Evolutionary conservation across 768 basidiomycete genomes (phyloP).

Genomic region (Lactarius evosmus): DNA sequence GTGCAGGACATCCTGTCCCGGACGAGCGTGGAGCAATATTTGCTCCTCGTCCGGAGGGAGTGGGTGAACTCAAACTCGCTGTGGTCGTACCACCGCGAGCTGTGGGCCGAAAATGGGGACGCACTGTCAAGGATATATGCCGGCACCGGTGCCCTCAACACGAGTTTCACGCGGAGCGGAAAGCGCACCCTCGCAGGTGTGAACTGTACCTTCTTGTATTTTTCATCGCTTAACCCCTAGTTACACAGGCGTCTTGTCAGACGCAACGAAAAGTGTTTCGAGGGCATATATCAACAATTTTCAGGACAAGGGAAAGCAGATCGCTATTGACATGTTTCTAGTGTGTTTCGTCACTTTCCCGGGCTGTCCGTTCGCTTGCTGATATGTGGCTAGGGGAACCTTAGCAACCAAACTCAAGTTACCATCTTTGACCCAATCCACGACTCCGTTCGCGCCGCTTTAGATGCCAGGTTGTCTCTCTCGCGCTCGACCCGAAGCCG

Average conservation of each 20-base stretch:
- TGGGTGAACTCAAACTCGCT: constrained; percentile 67
- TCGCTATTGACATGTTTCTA: constrained; percentile 93
- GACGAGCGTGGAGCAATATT: constrained; percentile 75
- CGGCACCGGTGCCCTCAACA: constrained; percentile 90
- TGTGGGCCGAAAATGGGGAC: constrained; percentile 98
- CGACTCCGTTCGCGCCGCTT: constrained; percentile 71
- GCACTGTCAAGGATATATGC: constrained; percentile 92
- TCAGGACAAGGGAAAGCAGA: constrained; percentile 91
- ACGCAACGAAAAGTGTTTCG: constrained; percentile 94
- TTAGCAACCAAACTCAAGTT: constrained; percentile 82
- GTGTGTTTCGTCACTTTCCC: constrained; percentile 43
- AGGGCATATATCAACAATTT: constrained; percentile 98
- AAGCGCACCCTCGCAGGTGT: constrained; percentile 87
- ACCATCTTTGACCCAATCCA: constrained; percentile 93
- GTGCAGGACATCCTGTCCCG: constrained; percentile 93
- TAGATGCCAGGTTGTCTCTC: constrained; percentile 61
- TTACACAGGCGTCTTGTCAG: constrained; percentile 73
- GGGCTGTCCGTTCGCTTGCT: background rate
- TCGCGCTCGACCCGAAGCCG: background rate
- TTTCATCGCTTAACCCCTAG: background rate
- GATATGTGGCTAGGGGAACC: constrained; percentile 70
- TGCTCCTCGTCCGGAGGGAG: constrained; percentile 71
- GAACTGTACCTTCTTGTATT: background rate
- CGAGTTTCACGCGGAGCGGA: constrained; percentile 91
- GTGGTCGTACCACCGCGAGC: constrained; percentile 85